Base-by-base conservation (phyloP, 2,329 filamentous ascomycete species). In the Trichoderma sp. region DNA sequence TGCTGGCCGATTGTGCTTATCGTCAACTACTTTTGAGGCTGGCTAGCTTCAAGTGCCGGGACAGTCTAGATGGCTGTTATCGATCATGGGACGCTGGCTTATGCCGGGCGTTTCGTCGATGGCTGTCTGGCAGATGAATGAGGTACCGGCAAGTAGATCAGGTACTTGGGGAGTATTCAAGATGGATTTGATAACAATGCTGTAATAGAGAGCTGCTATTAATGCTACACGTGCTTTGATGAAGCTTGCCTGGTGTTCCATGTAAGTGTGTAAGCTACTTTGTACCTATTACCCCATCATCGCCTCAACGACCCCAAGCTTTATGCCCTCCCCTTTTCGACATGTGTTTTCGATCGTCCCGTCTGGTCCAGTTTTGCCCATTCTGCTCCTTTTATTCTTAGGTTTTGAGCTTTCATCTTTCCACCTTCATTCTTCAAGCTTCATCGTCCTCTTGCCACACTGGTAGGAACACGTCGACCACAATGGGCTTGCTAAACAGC, bases 381-480 rank as follows among this genome's bases (percentile, higher is more conserved):
- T 47, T 21, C n/a, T 5, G 43, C 43, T 9, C n/a, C n/a, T 51
- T 51, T 51, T 6, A 4, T 51, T 51, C n/a, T 51, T 24, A 11
- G n/a, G 1, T 11, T 47, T 47, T 21, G 18, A 21, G 11, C n/a
- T 0, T 24, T 2, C 43, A 24, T 51, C 43, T 12, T 12, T 21
- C 3, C 61, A 34, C 26, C 3, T 6, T 56, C 6, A 14, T 24
- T 21, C 61, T 57, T 60, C 26, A 60, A 60, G 36, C 53, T 47
- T 32, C 56, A 57, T 71, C 57, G 6, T 63, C 51, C 32, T 72
- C 73, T 32, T 75, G 73, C 78, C 79, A 81, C 7, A 90, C 83
- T 0, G 91, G 91, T 73, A 96, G 82, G 74, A 94, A 89, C 34
- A 97, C 78, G 78, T 97, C 93, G 14, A 97, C 90, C n/a, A 97